A percentile compares a stretch with the other conserved stretches of the same genome.
These are phyloP conservation scores for Pleodorina starrii DNA, from an alignment of 139 green algal species.

Conservation along the genomic window DNA sequence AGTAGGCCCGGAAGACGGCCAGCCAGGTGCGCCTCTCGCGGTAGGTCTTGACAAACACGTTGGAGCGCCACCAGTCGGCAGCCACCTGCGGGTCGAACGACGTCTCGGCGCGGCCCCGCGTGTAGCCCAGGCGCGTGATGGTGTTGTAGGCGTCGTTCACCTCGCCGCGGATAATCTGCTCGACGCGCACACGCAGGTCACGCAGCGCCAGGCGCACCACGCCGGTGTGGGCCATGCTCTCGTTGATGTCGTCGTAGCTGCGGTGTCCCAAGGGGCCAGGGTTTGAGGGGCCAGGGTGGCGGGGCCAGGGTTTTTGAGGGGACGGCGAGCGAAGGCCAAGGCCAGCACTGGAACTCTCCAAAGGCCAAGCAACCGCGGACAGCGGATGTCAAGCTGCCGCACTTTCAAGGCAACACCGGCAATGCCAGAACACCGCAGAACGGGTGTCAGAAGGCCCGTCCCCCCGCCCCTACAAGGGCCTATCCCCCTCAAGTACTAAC, in stretches of 20 bases:
- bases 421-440: too few relatives aligned
- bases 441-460: too few relatives aligned
- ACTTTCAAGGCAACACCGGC: too few relatives aligned
- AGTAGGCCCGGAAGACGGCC: constrained; percentile 69
- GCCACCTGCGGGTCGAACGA: constrained; percentile 60
- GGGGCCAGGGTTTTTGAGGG: too few relatives aligned
- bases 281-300: too few relatives aligned
- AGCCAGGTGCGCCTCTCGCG: constrained; percentile 63
- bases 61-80: constrained; percentile 62
- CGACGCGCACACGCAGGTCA: constrained; percentile 42
- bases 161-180: constrained; percentile 53
- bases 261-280: too few relatives aligned
- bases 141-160: constrained; percentile 58
- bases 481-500: too few relatives aligned
- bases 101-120: constrained; percentile 22
- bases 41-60: constrained; percentile 73
- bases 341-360: too few relatives aligned
- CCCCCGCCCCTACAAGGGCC: too few relatives aligned
- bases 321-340: too few relatives aligned
- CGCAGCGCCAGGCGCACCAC: constrained; percentile 41
- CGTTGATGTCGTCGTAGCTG: constrained; percentile 51
- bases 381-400: too few relatives aligned
- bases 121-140: constrained; percentile 63
- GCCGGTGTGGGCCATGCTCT: constrained; percentile 50
- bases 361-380: too few relatives aligned